These are phyloP conservation scores for Tetrahymena thermophila DNA, from an alignment of 73 alveolate genomes.

Conservation along the genomic window DNA sequence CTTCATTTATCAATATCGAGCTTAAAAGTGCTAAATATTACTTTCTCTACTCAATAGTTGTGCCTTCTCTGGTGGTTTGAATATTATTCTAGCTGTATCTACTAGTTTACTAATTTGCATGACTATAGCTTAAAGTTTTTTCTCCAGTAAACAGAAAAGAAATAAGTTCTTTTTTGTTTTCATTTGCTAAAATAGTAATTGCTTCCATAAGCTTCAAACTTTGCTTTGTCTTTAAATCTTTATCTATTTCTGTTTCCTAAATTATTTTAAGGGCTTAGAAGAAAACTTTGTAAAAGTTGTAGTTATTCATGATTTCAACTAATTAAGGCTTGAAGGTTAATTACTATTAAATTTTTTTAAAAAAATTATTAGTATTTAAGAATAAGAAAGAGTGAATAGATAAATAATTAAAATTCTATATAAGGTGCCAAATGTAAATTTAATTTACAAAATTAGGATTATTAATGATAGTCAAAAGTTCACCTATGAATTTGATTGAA, in stretches of 20 bases:
- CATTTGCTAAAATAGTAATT: background rate
- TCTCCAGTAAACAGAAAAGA: background rate
- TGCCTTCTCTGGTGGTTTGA: background rate
- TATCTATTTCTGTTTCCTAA: background rate
- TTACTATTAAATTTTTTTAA: background rate
- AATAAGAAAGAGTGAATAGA: no score
- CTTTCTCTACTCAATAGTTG: background rate
- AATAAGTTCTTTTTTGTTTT: background rate
- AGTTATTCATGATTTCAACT: background rate
- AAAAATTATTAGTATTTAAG: background rate
- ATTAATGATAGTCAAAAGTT: background rate
- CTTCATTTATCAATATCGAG: background rate
- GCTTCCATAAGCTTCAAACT: background rate
- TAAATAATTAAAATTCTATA: no score
- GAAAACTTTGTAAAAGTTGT: background rate
- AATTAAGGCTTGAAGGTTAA: background rate
- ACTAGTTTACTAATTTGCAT: background rate
- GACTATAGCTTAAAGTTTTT: background rate
- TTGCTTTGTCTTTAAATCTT: background rate
- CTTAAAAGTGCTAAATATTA: background rate
- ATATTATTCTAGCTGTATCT: background rate
- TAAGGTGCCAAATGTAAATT: background rate
- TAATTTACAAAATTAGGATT: background rate
- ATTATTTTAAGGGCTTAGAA: background rate
- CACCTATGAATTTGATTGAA: background rate